Evolutionary conservation across 306 rosid genomes (phyloP).

Genomic region (peach (Prunus persica)): DNA sequence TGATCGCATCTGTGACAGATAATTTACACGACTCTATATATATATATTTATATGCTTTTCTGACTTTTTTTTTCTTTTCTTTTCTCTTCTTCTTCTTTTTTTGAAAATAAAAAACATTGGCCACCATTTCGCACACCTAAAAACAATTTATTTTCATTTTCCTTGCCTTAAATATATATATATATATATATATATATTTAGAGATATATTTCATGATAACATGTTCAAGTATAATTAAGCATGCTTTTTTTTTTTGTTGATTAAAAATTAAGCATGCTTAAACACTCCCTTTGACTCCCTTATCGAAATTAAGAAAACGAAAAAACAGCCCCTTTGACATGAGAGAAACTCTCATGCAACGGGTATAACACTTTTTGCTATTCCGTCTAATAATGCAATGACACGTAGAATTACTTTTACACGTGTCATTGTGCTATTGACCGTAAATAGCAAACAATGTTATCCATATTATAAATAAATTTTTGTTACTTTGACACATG

Average conservation of each 20-base stretch:
- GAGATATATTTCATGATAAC: not conserved
- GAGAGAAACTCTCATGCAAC: too few relatives aligned
- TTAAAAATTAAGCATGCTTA: not conserved
- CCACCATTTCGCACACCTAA: too few relatives aligned
- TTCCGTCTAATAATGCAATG: accelerated
- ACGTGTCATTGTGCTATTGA: too few relatives aligned
- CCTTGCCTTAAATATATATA: not conserved
- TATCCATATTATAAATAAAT: too few relatives aligned
- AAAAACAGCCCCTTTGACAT: too few relatives aligned
- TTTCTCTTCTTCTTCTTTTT: accelerated
- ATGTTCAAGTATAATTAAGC: not conserved
- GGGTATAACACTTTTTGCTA: too few relatives aligned
- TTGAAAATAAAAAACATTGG: not conserved
- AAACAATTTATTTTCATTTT: too few relatives aligned
- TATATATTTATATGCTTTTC: not conserved
- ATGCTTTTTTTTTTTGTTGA: too few relatives aligned
- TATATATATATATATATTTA: too few relatives aligned
- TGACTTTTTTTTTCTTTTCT: accelerated
- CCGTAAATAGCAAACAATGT: accelerated
- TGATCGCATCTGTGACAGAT: not conserved
- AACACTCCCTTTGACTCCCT: not conserved
- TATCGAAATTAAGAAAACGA: too few relatives aligned
- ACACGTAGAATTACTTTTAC: accelerated
- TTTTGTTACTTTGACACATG: not conserved
- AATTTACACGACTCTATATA: not conserved